Evolutionary conservation across 768 basidiomycete species (phyloP), one percentile per base, ranked within the genome.

Genomic region (Tulasnella sp.): DNA sequence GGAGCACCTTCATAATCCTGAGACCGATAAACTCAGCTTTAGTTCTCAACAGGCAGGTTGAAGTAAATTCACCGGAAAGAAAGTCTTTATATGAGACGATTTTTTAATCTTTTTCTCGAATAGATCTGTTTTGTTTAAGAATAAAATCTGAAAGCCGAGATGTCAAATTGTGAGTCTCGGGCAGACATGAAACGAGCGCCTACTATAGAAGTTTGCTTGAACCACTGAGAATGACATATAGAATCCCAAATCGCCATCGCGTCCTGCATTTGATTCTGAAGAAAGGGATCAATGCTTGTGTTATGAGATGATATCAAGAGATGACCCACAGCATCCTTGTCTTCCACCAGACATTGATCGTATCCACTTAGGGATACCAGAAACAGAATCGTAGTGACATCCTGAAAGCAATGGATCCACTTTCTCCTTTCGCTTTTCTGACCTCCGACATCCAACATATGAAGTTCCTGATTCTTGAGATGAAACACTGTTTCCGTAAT

Each of bases 171-270:
- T 40, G 6, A 9, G 7, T 9, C 22, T 16, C 9, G 51, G 53
- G 22, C 15, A 33, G 40, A 22, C 25, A 16, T 20, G 33, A 25
- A 25, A 51, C 39, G 31, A 19, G 27, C 15, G 69, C 82, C 39
- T 57, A 90, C 90, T 49, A 95, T 88, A 8, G 88, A 90, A 0
- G 90, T 92, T 57, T 83, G 77, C 66, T 86, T 85, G 69, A 95
- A 95, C 90, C 90, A 95, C 57, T 92, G 89, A 8, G 89, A 92
- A 64, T 95, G 89, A 67, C 89, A 92, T 74, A 96, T 92, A 35
- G 89, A 90, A 59, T 96, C 91, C 83, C 91, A 96, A 44, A 96
- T 88, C n/a, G 88, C 88, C 80, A 96, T 84, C 1, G 91, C 88
- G 57, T 96, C 91, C 70, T 92, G 86, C 90, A 96, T 93, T 79